Evolutionary conservation across 805 yeast genomes (phyloP), one percentile per base, ranked within the genome.

Genomic region (Cyberlindnera suaveolens): DNA sequence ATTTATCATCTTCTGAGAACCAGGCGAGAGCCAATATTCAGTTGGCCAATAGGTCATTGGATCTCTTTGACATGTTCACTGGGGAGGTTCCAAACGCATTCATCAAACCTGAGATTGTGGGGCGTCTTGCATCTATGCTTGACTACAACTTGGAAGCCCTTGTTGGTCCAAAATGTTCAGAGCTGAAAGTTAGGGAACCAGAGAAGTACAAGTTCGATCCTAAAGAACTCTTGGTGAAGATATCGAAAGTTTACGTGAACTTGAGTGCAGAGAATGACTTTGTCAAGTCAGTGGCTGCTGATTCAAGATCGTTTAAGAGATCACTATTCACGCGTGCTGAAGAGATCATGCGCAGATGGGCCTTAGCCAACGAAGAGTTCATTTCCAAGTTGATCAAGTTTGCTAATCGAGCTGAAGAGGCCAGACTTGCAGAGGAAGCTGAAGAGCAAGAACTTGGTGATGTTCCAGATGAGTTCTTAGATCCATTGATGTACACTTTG

Each of bases 121-220:
- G 89, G 55, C 75, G 99, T 63, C 70, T 93, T 49, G 96, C 99
- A 0, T 89, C 96, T 37, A 93, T 93, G 99, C 70, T 93, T 60
- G 85, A 93, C 66, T 91, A 90, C 65, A 93, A 93, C 60, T 68
- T 93, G 48, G 85, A 80, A 39, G 88, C 91, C n/a, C 70, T 93
- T 63, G 97, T 89, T 20, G 99, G 99, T 0, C 97, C 98, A 14
- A 84, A 85, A 58, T 90, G 96, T 66, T 77, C 90, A 9, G 89
- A 85, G 40, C 74, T 93, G 54, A 88, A 86, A 58, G 99, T 93
- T 26, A 73, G 75, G 46, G 74, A 83, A 48, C 97, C 97, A 0
- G 86, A 82, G 50, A 77, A 80, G 52, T 90, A 89, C 59, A 76
- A 78, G 27, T 93, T 93, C 62, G 78, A 86, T 53, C 96, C 99